Percentiles rank a stretch among this genome's conserved stretches.
phyloP scores from a whole-genome alignment of 78 protist species.

The Dictyostelium capitatum region DNA sequence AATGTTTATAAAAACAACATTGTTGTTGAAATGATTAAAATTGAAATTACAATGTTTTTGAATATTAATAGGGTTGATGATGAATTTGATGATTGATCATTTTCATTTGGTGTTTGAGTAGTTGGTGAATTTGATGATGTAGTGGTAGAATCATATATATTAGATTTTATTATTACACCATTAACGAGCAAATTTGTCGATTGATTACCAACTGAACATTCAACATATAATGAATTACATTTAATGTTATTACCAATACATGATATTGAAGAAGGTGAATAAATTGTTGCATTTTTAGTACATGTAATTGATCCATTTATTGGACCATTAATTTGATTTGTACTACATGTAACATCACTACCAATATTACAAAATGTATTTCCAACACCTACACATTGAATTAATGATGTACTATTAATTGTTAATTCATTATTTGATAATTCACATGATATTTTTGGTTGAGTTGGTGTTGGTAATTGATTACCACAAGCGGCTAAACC shows the following conservation, averaged over 20 bases:
- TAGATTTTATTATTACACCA: no score
- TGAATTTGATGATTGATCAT: no score
- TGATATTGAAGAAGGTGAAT: not conserved
- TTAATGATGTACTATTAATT: not conserved
- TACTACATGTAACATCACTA: not conserved
- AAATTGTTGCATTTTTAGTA: not conserved
- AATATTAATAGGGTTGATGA: no score
- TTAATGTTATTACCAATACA: not conserved
- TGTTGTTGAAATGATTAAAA: no score
- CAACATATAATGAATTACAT: not conserved
- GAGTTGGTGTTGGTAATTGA: not conserved
- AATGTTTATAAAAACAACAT: no score
- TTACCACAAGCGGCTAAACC: no score
- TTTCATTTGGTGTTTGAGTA: no score
- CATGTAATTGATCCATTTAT: not conserved
- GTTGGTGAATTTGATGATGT: no score
- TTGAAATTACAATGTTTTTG: no score
- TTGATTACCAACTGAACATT: not conserved
- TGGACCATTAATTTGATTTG: no score
- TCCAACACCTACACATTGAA: not conserved
- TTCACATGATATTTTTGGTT: not conserved
- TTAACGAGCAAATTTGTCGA: not conserved
- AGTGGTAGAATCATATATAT: no score
- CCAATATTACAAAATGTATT: not conserved
- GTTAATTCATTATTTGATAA: not conserved